These are phyloP conservation scores for Pseudopithomyces chartarum DNA, from an alignment of 2,329 filamentous ascomycete species.

Conservation along the genomic window DNA sequence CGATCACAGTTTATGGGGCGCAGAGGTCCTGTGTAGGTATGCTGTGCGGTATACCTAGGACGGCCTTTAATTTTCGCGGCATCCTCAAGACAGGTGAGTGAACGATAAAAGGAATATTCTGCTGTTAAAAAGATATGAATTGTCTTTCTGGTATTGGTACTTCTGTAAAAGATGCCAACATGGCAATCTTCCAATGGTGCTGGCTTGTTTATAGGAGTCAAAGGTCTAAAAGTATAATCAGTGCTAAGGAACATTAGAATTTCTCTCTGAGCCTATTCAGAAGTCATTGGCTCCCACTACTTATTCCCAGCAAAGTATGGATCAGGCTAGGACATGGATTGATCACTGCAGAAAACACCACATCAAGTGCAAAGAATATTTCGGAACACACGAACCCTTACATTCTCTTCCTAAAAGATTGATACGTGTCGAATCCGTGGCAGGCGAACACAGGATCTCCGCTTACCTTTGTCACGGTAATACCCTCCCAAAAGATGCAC, in stretches of 20 bases:
- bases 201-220: too few species aligned
- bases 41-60: background rate
- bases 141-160: too few species aligned
- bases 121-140: too few species aligned
- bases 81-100: background rate
- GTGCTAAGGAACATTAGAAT: background rate
- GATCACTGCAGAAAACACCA: background rate
- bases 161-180: background rate
- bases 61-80: background rate
- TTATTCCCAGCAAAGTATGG: background rate
- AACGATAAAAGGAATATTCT: too few species aligned
- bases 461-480: background rate
- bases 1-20: background rate
- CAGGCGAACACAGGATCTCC: background rate
- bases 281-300: background rate
- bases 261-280: background rate
- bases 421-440: background rate
- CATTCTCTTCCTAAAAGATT: background rate
- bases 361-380: background rate
- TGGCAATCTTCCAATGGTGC: background rate
- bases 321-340: background rate
- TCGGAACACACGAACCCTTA: background rate
- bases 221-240: background rate
- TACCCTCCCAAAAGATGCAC: background rate
- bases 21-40: background rate